Evolutionary conservation across 805 yeast genomes (phyloP).

Genomic region (Ogataea corticis): DNA sequence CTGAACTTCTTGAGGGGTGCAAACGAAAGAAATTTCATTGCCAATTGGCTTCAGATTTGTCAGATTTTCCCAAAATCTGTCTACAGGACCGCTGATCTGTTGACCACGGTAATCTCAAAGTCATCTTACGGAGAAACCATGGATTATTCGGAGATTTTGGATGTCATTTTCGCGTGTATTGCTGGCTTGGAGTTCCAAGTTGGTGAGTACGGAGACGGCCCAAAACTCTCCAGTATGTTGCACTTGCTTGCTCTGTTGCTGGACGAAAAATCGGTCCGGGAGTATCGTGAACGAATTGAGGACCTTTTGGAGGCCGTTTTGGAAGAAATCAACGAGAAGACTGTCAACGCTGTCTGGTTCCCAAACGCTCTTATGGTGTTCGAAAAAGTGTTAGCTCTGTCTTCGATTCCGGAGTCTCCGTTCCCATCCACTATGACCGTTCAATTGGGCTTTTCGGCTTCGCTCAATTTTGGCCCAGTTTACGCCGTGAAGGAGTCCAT

Average conservation of each 20-base stretch:
- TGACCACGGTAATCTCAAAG: constrained; percentile 36
- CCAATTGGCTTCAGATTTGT: constrained; percentile 43
- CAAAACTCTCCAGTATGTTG: constrained; percentile 41
- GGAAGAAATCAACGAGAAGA: constrained; percentile 37
- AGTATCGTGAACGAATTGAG: constrained; percentile 36
- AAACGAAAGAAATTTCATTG: constrained; percentile 39
- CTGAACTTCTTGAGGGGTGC: constrained; percentile 40
- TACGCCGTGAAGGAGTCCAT: constrained; percentile 23
- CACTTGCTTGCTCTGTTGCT: constrained; percentile 45
- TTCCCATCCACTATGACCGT: constrained; percentile 32
- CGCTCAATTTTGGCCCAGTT: constrained; percentile 17
- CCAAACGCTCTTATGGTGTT: constrained; percentile 55
- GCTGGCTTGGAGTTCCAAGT: constrained; percentile 34
- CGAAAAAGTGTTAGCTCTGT: constrained; percentile 53
- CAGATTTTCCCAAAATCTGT: constrained; percentile 43
- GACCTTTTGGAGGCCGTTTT: constrained; percentile 40
- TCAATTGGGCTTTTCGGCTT: constrained; percentile 18
- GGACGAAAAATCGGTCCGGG: constrained; percentile 39
- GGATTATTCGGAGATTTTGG: constrained; percentile 38
- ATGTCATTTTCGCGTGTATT: constrained; percentile 37
- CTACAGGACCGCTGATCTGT: constrained; percentile 39
- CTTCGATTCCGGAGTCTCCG: constrained; percentile 55
- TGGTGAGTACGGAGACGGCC: constrained; percentile 21
- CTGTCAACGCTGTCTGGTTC: constrained; percentile 54
- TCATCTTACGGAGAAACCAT: constrained; percentile 34